Evolutionary conservation across 768 basidiomycete genomes (phyloP).

Genomic region (Chalciporus sphaerocephalus): DNA sequence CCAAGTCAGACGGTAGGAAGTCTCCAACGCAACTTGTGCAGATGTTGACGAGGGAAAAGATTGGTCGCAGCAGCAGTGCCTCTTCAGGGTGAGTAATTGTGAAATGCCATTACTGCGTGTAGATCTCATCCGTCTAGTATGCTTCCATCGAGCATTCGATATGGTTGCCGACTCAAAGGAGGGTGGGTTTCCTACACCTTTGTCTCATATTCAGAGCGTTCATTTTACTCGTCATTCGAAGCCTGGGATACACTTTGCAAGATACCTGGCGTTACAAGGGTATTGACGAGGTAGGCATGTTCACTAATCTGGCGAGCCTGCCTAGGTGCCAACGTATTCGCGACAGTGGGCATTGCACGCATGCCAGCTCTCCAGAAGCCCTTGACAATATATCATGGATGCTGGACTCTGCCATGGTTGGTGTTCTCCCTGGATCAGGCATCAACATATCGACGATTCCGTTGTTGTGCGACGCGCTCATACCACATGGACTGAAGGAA

Average conservation of each 20-base stretch:
- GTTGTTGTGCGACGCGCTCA: slow-evolving; percentile 44
- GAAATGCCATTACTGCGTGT: not conserved
- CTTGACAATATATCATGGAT: slow-evolving; percentile 40
- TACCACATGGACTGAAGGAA: slow-evolving; percentile 58
- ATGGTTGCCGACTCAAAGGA: slow-evolving; percentile 54
- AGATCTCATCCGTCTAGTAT: slow-evolving; percentile 42
- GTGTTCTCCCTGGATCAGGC: slow-evolving; percentile 72
- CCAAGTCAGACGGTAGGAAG: slow-evolving; percentile 44
- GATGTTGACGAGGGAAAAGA: slow-evolving; percentile 29
- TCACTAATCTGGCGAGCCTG: not conserved
- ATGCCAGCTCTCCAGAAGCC: slow-evolving; percentile 36
- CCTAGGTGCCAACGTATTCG: not conserved
- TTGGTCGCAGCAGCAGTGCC: slow-evolving; percentile 55
- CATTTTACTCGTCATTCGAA: slow-evolving; percentile 8
- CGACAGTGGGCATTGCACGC: slow-evolving; percentile 49
- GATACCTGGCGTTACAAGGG: slow-evolving; percentile 65
- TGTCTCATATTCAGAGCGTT: not conserved
- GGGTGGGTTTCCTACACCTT: slow-evolving; percentile 35
- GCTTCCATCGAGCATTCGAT: slow-evolving; percentile 78
- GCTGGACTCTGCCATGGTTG: slow-evolving; percentile 24
- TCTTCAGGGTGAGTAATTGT: slow-evolving; percentile 48
- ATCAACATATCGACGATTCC: slow-evolving; percentile 57
- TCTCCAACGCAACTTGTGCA: not conserved
- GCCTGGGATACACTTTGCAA: slow-evolving; percentile 42
- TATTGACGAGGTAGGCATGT: slow-evolving; percentile 66